Percentiles rank a stretch among this genome's conserved stretches.
Conservation (phyloP, 768 basidiomycete genomes). For the Thelephora ganbajun region DNA sequence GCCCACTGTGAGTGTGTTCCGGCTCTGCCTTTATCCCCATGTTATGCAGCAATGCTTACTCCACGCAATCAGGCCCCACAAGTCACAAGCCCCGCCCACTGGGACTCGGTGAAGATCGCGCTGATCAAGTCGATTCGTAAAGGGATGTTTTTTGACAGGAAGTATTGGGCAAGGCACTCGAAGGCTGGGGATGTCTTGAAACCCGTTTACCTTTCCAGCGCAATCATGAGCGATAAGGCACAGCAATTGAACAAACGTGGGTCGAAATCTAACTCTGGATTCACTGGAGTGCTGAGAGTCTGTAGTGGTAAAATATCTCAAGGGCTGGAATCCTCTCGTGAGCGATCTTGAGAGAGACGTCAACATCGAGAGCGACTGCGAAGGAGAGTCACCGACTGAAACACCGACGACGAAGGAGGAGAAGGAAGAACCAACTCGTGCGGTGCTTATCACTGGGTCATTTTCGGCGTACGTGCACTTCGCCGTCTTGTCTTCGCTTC, state of each 20-base stretch:
- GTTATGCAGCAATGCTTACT: too few relatives aligned
- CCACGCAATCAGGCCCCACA: too few relatives aligned
- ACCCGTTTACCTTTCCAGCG: constrained; percentile 3
- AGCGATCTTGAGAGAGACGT: constrained; percentile 3
- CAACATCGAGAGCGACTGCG: constrained; percentile 3
- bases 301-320: constrained; percentile 6
- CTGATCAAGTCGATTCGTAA: background rate
- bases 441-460: too few relatives aligned
- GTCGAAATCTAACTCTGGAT: constrained; percentile 7
- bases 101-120: background rate
- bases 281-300: constrained; percentile 4
- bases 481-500: too few relatives aligned
- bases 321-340: constrained; percentile 1
- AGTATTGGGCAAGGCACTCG: background rate
- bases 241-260: constrained; percentile 2
- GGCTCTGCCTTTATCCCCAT: too few relatives aligned
- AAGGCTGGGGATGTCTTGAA: too few relatives aligned
- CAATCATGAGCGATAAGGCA: constrained; percentile 3
- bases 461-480: too few relatives aligned
- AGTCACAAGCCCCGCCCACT: too few relatives aligned
- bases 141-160: background rate
- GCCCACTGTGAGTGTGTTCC: too few relatives aligned
- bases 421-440: background rate
- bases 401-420: constrained; percentile 6
- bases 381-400: constrained; percentile 3